These are phyloP conservation scores for Sporisorium scitamineum DNA, from an alignment of 1,284 basidiomycete genomes.

Conservation along the genomic window DNA sequence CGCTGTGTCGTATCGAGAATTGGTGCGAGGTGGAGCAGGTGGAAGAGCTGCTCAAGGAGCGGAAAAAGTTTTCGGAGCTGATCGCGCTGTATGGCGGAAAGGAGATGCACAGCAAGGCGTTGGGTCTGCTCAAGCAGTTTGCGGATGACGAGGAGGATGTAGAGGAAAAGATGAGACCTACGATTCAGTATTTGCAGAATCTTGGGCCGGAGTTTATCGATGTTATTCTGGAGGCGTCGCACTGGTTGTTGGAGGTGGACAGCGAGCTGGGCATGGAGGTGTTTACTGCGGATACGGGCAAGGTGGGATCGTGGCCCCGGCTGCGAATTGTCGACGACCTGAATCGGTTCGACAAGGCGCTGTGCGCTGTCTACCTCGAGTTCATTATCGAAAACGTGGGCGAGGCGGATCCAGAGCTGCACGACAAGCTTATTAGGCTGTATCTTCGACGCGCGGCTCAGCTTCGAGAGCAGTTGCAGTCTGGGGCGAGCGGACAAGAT, in stretches of 20 bases:
- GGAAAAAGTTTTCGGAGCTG: constrained; percentile 90
- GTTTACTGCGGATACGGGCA: constrained; percentile 83
- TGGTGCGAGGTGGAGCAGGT: constrained; percentile 98
- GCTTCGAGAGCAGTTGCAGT: constrained; percentile 53
- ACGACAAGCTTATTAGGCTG: constrained; percentile 87
- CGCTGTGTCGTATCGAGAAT: constrained; percentile 89
- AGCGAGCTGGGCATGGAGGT: constrained; percentile 84
- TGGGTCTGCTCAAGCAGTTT: constrained; percentile 81
- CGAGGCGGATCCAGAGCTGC: constrained; percentile 79
- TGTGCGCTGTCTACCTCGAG: constrained; percentile 84
- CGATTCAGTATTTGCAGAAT: constrained; percentile 89
- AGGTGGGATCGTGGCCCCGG: constrained; percentile 77
- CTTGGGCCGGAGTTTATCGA: constrained; percentile 72
- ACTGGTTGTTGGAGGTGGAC: constrained; percentile 86
- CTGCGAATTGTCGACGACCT: constrained; percentile 72
- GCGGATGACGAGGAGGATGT: constrained; percentile 78
- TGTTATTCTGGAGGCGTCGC: constrained; percentile 72
- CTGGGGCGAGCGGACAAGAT: background rate
- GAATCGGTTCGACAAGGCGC: constrained; percentile 75
- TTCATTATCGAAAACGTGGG: constrained; percentile 81
- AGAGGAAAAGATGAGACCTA: constrained; percentile 83
- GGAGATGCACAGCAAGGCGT: constrained; percentile 91
- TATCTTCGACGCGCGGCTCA: constrained; percentile 77
- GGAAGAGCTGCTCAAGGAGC: constrained; percentile 83
- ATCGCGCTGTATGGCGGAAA: constrained; percentile 92